Conservation (phyloP, 2,329 filamentous ascomycete genomes). For the Penicillium digitatum region DNA sequence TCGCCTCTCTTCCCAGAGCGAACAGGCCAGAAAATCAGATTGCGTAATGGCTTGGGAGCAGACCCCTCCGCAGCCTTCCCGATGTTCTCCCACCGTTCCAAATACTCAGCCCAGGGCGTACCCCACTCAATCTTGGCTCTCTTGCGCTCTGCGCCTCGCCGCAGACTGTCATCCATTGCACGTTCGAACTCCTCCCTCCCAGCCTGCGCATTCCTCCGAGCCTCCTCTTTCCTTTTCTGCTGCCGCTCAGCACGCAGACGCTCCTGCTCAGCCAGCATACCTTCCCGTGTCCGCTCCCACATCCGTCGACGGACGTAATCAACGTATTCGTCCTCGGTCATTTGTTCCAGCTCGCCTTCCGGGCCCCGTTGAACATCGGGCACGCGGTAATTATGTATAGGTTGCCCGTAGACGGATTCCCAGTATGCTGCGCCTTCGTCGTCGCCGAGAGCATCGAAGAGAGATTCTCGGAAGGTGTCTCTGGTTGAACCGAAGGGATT, state of each 20-base stretch:
- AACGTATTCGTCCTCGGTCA: conserved; percentile 92
- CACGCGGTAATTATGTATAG: conserved; percentile 73
- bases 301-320: conserved; percentile 79
- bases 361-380: conserved; percentile 47
- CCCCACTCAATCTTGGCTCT: conserved; percentile 42
- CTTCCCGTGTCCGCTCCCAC: conserved; percentile 93
- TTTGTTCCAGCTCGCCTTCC: conserved; percentile 65
- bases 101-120: conserved; percentile 63
- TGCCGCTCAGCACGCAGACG: conserved; percentile 53
- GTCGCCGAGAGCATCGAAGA: conserved; percentile 95
- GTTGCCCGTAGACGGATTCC: conserved; percentile 94
- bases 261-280: conserved; percentile 72
- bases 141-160: conserved; percentile 61
- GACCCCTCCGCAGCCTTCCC: conserved; percentile 20
- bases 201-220: conserved; percentile 19
- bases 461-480: conserved; percentile 80
- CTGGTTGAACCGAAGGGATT: conserved; percentile 31
- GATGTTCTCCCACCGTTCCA: conserved; percentile 58
- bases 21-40: conserved; percentile 69
- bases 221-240: conserved; percentile 47
- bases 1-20: conserved; percentile 56
- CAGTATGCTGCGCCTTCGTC: conserved; percentile 94
- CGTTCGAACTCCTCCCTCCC: conserved; percentile 49
- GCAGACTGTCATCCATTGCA: conserved; percentile 67
- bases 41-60: conserved; percentile 30